These are phyloP conservation scores for Lanmaoa pseudosensibilis DNA, from an alignment of 768 basidiomycete species.

Conservation along the genomic window DNA sequence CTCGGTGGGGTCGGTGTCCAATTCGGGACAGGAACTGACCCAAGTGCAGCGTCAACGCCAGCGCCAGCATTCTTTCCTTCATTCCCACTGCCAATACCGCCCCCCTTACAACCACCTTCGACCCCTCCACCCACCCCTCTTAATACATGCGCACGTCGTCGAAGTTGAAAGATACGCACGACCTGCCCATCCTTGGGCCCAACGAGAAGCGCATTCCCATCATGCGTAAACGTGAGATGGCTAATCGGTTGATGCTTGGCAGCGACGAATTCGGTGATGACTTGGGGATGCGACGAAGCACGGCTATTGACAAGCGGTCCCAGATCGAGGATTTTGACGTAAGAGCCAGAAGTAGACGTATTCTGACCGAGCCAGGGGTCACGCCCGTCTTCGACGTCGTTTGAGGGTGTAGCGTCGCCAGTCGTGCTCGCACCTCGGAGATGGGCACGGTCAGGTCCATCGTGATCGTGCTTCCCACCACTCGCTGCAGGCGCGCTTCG, in stretches of 20 bases:
- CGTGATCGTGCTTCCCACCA: slow-evolving; percentile 13
- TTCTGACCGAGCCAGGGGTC: slow-evolving; percentile 6
- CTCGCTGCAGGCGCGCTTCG: slow-evolving; percentile 52
- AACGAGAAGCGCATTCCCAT: slow-evolving; percentile 54
- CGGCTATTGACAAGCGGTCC: slow-evolving; percentile 30
- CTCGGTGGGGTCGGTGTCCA: slow-evolving; percentile 1
- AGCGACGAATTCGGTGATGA: slow-evolving; percentile 50
- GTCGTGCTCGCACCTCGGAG: slow-evolving; percentile 15
- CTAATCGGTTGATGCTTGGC: slow-evolving; percentile 51
- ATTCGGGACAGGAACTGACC: background rate
- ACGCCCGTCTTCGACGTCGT: slow-evolving; percentile 14
- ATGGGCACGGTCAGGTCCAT: slow-evolving; percentile 8
- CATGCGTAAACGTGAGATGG: slow-evolving; percentile 48
- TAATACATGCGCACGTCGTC: slow-evolving; percentile 24
- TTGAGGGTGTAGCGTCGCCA: slow-evolving; percentile 13
- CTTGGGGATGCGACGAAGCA: slow-evolving; percentile 27
- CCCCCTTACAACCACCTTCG: background rate
- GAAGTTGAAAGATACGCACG: slow-evolving; percentile 48
- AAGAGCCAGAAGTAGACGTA: slow-evolving; percentile 40
- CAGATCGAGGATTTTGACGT: slow-evolving; percentile 61
- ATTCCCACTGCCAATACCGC: background rate
- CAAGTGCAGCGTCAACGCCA: too few relatives aligned
- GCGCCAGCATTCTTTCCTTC: slow-evolving; percentile 1
- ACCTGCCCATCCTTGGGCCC: slow-evolving; percentile 57
- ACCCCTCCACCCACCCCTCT: slow-evolving; percentile 9